Percentiles rank a stretch among this genome's conserved stretches.
Conservation (phyloP, 345 rosid species). For the Euclidium syriacum region DNA sequence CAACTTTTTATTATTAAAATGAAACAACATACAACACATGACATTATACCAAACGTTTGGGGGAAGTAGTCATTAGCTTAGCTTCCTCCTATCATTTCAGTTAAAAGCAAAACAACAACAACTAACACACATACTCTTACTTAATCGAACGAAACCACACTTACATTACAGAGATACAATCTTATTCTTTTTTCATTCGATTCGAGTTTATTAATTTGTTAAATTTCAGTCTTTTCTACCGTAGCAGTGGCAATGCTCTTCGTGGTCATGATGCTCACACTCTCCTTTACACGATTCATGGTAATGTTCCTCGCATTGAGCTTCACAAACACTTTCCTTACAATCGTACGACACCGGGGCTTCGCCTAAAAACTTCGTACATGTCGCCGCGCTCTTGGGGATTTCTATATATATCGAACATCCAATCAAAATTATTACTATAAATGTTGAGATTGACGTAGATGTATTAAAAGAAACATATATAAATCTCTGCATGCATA, state of each 20-base stretch:
- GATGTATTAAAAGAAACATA: neutral
- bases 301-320: slow-evolving; percentile 1
- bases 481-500: neutral
- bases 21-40: neutral
- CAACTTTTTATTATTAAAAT: neutral
- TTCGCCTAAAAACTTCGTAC: slow-evolving; percentile 1
- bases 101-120: neutral
- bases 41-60: slow-evolving; percentile 1
- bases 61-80: neutral
- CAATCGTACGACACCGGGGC: neutral
- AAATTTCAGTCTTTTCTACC: neutral
- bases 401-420: slow-evolving; percentile 1
- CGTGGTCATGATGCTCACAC: slow-evolving; percentile 12
- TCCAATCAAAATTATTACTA: neutral
- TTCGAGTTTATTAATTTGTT: neutral
- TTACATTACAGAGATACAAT: neutral
- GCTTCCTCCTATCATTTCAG: slow-evolving; percentile 1
- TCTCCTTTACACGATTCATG: slow-evolving; percentile 17
- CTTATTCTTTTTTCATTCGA: neutral
- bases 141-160: neutral
- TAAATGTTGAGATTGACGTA: neutral
- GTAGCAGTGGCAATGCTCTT: slow-evolving; percentile 15
- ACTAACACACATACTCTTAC: neutral
- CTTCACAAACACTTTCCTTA: neutral
- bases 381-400: neutral